Evolutionary conservation across 192 early-diverging fungal species (phyloP), one percentile per base, ranked within the genome.

Genomic region (Dimargaris xerosporica): DNA sequence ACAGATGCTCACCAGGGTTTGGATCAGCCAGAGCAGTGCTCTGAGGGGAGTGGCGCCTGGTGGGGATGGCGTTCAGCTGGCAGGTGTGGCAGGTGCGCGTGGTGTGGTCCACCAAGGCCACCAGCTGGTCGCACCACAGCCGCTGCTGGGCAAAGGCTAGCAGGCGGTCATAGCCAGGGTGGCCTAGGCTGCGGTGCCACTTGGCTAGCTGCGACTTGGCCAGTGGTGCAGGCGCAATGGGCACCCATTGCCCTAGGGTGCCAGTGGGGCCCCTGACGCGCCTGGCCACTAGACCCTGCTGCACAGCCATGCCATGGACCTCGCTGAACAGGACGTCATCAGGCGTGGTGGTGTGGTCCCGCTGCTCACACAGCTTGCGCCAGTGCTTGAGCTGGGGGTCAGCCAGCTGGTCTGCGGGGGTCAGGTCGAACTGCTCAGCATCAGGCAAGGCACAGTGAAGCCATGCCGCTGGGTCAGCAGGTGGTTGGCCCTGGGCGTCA

Each of bases 1-100:
- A 67, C 25, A 71, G 61, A 41, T 65, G 66, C 31, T 71, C 61
- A 0, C 64, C 39, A 15, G 55, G 66, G 2, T 17, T 11, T 0
- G 59, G 58, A 28, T 51, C 48, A 42, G 44, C 44, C 46, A 66
- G 15, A 0, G 66, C 55, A 19, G 58, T 68, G 16, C 51, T 42
- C 44, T 41, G 60, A 19, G 52, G 60, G 1, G 42, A 64, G 25
- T 63, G 41, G 5, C 34, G 28, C 7, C 5, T 12, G 30, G 5
- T 39, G 28, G 54, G 26, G 23, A 72, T 64, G 0, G 48, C 62
- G 0, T 54, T 61, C 2, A 68, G 28, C 41, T 71, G 70, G 51
- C 70, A 54, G 52, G 23, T 25, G 52, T 54, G 52, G 23, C 52
- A 54, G 26, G n/a, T 23, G 9, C 26, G 12, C 9, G 52, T 54